Conservation (phyloP, 805 yeast species). For the Saccharomycopsis selenospora region DNA sequence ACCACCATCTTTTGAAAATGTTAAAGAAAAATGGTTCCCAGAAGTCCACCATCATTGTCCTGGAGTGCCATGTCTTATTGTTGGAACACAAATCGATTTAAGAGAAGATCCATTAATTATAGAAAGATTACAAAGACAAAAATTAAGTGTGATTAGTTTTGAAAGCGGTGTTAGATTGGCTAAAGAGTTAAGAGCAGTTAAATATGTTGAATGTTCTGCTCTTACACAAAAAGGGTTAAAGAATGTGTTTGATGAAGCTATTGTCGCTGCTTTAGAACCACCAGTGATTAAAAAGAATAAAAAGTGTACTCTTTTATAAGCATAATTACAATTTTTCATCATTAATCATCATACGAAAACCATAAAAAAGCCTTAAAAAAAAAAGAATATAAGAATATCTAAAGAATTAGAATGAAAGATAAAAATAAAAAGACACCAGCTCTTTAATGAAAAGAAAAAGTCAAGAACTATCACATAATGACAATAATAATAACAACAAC, state of each 20-base stretch:
- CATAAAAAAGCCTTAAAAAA: too few species aligned
- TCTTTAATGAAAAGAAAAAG: too few species aligned
- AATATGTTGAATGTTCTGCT: slow-evolving; percentile 97
- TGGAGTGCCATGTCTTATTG: slow-evolving; percentile 95
- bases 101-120: slow-evolving; percentile 88
- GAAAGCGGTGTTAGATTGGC: slow-evolving; percentile 92
- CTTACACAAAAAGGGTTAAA: slow-evolving; percentile 94
- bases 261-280: slow-evolving; percentile 96
- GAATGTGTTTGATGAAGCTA: slow-evolving; percentile 97
- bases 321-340: too few species aligned
- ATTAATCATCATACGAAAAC: too few species aligned
- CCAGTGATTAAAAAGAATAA: slow-evolving; percentile 77
- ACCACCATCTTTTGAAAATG: slow-evolving; percentile 96
- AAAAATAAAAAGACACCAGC: too few species aligned
- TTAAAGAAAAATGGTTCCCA: slow-evolving; percentile 97
- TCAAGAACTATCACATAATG: too few species aligned
- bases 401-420: too few species aligned
- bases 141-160: slow-evolving; percentile 73
- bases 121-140: slow-evolving; percentile 85
- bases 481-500: too few species aligned
- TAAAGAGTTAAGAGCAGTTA: slow-evolving; percentile 88
- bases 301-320: slow-evolving; percentile 78
- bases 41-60: slow-evolving; percentile 97
- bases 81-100: slow-evolving; percentile 93
- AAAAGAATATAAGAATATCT: too few species aligned